Evolutionary conservation across 441 rosid genomes (phyloP).

Genomic region (Populus hybrid): DNA sequence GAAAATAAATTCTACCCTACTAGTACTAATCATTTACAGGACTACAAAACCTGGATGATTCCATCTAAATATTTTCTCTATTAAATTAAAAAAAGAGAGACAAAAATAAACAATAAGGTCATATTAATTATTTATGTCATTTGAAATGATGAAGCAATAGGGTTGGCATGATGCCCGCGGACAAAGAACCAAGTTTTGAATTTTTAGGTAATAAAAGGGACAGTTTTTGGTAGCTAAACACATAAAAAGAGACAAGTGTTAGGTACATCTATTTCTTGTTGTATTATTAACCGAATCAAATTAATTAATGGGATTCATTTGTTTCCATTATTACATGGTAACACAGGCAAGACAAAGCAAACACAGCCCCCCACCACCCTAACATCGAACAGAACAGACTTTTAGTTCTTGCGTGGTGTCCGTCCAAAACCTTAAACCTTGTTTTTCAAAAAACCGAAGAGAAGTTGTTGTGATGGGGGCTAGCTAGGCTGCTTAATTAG

Average conservation of each 20-base stretch:
- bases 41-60: no score
- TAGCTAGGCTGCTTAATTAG: not conserved
- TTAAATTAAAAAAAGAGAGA: no score
- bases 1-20: no score
- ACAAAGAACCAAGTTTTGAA: conserved; percentile 24
- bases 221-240: not conserved
- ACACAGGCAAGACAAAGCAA: conserved; percentile 20
- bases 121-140: not conserved
- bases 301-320: conserved; percentile 16
- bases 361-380: conserved; percentile 17
- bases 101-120: not conserved
- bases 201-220: not conserved
- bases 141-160: not conserved
- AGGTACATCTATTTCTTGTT: conserved; percentile 28
- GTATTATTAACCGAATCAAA: conserved; percentile 19
- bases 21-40: no score
- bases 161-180: conserved; percentile 26
- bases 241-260: conserved; percentile 20
- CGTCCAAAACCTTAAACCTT: not conserved
- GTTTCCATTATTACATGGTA: conserved; percentile 15
- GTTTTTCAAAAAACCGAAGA: not conserved
- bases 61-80: no score
- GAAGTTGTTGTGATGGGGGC: no score
- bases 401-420: conserved; percentile 23
- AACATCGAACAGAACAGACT: conserved; percentile 27